Evolutionary conservation across 2,329 filamentous ascomycete genomes (phyloP).

Genomic region (Chrysoporthe cubensis): DNA sequence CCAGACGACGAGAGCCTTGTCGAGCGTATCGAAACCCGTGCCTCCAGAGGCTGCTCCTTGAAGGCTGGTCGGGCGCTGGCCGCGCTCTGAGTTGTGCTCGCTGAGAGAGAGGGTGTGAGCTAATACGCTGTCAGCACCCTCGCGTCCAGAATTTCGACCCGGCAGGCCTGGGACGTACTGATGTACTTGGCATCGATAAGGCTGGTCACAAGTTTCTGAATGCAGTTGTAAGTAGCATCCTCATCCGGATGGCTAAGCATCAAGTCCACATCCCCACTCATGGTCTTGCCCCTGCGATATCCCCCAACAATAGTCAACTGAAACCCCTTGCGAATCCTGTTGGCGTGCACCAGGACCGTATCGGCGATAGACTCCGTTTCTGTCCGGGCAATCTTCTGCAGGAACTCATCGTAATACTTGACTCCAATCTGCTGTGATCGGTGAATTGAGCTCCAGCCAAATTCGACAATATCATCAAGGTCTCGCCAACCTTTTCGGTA

Average conservation of each 20-base stretch:
- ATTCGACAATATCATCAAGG: slow-evolving; percentile 82
- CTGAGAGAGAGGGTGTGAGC: slow-evolving; percentile 77
- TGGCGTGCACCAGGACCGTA: slow-evolving; percentile 69
- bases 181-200: slow-evolving; percentile 74
- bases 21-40: slow-evolving; percentile 80
- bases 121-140: neutral
- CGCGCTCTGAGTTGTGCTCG: slow-evolving; percentile 71
- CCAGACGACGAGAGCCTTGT: slow-evolving; percentile 94
- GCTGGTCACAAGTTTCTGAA: slow-evolving; percentile 70
- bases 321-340: slow-evolving; percentile 59
- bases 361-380: slow-evolving; percentile 75
- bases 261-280: slow-evolving; percentile 83
- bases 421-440: slow-evolving; percentile 91
- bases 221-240: slow-evolving; percentile 67
- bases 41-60: slow-evolving; percentile 46
- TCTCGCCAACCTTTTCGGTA: slow-evolving; percentile 81
- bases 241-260: slow-evolving; percentile 80
- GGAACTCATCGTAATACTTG: slow-evolving; percentile 90
- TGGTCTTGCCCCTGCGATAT: slow-evolving; percentile 76
- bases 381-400: slow-evolving; percentile 67
- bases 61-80: slow-evolving; percentile 64
- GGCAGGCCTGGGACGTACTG: slow-evolving; percentile 41
- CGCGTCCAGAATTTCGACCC: no score
- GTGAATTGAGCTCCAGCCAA: slow-evolving; percentile 74
- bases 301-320: slow-evolving; percentile 73